Conservation (phyloP, 345 rosid species). For the Citrus trifoliata region DNA sequence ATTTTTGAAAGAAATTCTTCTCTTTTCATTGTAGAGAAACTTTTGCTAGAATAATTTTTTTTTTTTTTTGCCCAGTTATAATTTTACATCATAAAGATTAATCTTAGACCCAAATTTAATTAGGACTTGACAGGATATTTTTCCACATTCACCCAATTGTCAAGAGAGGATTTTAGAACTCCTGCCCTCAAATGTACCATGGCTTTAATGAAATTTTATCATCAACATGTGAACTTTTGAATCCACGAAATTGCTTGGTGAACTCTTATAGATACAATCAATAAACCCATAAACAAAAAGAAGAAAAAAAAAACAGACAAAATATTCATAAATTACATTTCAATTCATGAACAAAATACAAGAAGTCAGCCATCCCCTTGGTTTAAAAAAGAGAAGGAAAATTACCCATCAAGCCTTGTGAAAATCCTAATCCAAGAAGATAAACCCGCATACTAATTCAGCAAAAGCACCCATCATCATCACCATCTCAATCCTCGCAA, state of each 20-base stretch:
- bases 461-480: not conserved
- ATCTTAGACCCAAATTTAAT: not conserved
- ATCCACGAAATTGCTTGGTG: not conserved
- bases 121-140: not conserved
- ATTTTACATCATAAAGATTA: not conserved
- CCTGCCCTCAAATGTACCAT: not conserved
- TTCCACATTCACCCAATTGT: not conserved
- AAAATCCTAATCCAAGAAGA: not conserved
- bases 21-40: not conserved
- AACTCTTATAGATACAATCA: not conserved
- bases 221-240: not conserved
- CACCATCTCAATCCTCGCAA: not conserved
- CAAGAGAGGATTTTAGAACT: not conserved
- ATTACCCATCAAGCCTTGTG: not conserved
- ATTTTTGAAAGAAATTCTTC: not conserved
- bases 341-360: not conserved
- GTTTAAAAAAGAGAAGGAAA: no score
- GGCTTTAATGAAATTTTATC: not conserved
- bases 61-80: not conserved
- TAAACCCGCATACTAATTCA: not conserved
- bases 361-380: not conserved
- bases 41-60: not conserved
- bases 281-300: not conserved
- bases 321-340: not conserved
- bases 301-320: not conserved